Base-by-base conservation (phyloP, 805 yeast species). In the Metschnikowia shivogae region DNA sequence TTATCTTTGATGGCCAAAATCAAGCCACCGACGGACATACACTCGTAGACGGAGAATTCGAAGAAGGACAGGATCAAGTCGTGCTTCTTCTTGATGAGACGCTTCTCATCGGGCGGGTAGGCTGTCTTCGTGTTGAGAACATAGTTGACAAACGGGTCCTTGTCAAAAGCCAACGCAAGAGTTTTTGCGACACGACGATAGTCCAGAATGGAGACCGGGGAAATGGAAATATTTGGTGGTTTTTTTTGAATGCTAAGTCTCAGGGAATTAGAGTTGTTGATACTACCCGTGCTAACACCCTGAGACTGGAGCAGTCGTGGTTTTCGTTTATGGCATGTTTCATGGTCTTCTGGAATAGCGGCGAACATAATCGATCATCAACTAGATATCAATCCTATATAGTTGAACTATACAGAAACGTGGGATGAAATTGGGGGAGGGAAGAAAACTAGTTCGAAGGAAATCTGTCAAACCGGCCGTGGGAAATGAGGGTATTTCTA, bases 111-210 rank as follows among this genome's bases (percentile, higher is more conserved):
- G 20, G 54, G 36, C 4, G 45, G 39, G 33, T 47, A 45, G 31
- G 44, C 49, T 30, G 44, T 39, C 32, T 41, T 45, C 8, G 74
- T 68, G 43, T 73, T 77, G 47, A 74, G 67, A 32, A 68, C 64
- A 50, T 77, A 79, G 49, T 70, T 68, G 46, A 76, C 72, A 53
- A 78, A 78, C 27, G 78, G 72, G 58, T 80, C 84, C 42, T 76
- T 73, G 51, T 71, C 74, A 56, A 80, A 80, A 4, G 82, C 77
- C 43, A 76, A 62, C 43, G 71, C 70, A 43, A 80, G 64, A 6
- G 82, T 77, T 46, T 68, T 68, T 20, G 83, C 82, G 24, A 81
- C 81, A 47, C 78, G 69, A 48, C 72, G 74, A 53, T 77, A 80
- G 51, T 78, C 82, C 42, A 53, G 56, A 36, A 46, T 42, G 45